A percentile compares a stretch with the other conserved stretches of the same genome.
phyloP scores from a whole-genome alignment of 108 stramenopile species.

The Fragilaria radians region DNA sequence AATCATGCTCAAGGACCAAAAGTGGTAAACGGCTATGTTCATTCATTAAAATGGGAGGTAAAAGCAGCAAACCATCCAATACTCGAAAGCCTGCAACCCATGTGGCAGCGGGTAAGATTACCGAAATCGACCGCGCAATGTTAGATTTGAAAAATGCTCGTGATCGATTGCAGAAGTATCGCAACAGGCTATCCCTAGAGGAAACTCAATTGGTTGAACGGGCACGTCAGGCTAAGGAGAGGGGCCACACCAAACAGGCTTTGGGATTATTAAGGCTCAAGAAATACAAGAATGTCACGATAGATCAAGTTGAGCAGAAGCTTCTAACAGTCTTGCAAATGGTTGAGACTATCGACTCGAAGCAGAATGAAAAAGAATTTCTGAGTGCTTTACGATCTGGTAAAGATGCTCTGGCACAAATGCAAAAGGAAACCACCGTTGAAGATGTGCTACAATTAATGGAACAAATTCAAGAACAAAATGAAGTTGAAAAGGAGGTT shows the following conservation, averaged over 20 bases:
- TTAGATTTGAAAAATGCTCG: slow-evolving; percentile 89
- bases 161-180: slow-evolving; percentile 69
- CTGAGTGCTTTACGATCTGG: slow-evolving; percentile 65
- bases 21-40: too few species aligned
- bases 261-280: slow-evolving; percentile 63
- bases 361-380: slow-evolving; percentile 72
- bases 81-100: too few species aligned
- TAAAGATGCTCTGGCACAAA: slow-evolving; percentile 78
- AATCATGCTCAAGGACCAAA: too few species aligned
- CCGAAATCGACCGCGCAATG: slow-evolving; percentile 71
- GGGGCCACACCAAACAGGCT: slow-evolving; percentile 55
- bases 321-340: slow-evolving; percentile 74
- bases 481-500: slow-evolving; percentile 77
- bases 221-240: slow-evolving; percentile 56
- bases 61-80: too few species aligned
- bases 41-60: too few species aligned
- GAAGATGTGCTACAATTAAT: slow-evolving; percentile 89
- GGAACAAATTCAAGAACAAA: slow-evolving; percentile 82
- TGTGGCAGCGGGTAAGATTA: too few species aligned
- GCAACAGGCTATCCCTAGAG: slow-evolving; percentile 56
- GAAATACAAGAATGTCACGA: slow-evolving; percentile 71
- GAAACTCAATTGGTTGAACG: slow-evolving; percentile 47
- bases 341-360: slow-evolving; percentile 81
- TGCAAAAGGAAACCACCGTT: slow-evolving; percentile 82
- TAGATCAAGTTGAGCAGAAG: slow-evolving; percentile 62